Conservation (phyloP, 345 rosid species). For the Psidium guajava region DNA sequence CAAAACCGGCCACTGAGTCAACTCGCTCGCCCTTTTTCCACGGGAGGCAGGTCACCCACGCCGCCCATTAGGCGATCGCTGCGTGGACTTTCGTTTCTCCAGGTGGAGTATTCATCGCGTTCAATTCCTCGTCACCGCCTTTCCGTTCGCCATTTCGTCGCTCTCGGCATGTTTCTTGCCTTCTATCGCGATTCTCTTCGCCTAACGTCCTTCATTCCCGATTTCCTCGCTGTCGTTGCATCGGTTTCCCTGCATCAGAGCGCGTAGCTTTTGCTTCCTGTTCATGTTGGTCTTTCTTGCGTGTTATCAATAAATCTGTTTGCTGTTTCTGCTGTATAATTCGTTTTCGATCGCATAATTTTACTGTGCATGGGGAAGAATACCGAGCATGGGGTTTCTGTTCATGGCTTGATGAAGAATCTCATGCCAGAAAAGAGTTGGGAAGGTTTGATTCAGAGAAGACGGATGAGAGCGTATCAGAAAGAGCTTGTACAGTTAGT, state of each 20-base stretch:
- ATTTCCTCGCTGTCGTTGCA: neutral
- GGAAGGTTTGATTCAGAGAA: neutral
- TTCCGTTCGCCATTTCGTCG: too few relatives aligned
- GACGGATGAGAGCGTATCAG: neutral
- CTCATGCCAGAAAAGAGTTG: neutral
- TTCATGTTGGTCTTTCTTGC: neutral
- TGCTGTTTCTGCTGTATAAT: neutral
- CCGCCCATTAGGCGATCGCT: neutral
- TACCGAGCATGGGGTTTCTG: neutral
- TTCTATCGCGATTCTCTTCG: neutral
- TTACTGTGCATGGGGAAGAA: neutral
- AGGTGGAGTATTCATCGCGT: neutral
- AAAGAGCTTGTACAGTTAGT: neutral
- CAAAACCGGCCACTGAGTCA: neutral
- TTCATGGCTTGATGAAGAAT: neutral
- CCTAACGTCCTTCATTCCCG: neutral
- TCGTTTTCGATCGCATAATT: neutral
- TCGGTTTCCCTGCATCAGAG: too few relatives aligned
- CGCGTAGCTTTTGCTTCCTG: neutral
- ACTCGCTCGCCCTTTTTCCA: neutral
- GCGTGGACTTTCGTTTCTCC: neutral
- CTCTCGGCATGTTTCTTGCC: too few relatives aligned
- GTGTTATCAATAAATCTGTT: neutral
- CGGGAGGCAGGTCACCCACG: neutral
- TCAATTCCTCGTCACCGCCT: neutral